Conservation (phyloP, 2,329 filamentous ascomycete species). For the Clonostachys solani region DNA sequence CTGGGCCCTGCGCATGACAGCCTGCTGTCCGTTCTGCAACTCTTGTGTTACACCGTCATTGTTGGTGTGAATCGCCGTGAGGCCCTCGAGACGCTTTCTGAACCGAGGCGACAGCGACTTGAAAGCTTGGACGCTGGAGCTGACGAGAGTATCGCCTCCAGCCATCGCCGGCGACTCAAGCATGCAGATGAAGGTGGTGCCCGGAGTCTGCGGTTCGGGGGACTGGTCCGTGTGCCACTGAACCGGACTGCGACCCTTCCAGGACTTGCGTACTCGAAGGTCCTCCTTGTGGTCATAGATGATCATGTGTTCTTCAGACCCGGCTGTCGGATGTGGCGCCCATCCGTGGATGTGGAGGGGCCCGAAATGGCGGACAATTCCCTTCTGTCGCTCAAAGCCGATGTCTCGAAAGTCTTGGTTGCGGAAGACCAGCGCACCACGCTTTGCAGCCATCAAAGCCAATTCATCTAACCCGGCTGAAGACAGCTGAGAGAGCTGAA, state of each 20-base stretch:
- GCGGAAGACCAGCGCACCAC: constrained; percentile 30
- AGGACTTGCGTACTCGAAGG: constrained; percentile 21
- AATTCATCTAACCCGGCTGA: constrained; percentile 34
- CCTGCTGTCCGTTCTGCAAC: not conserved
- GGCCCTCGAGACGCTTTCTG: constrained; percentile 69
- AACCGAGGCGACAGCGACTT: constrained; percentile 70
- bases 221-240: constrained; percentile 38
- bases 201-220: constrained; percentile 35
- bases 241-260: constrained; percentile 28
- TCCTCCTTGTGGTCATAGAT: constrained; percentile 1
- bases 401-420: constrained; percentile 28
- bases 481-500: constrained; percentile 31
- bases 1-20: not conserved
- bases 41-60: constrained; percentile 54
- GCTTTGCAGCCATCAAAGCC: constrained; percentile 32
- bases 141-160: constrained; percentile 75
- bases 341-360: constrained; percentile 72
- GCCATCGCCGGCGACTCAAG: constrained; percentile 22
- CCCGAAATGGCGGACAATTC: constrained; percentile 60
- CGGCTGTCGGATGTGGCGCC: constrained; percentile 22
- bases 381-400: constrained; percentile 30
- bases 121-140: constrained; percentile 72
- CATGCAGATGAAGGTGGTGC: constrained; percentile 31
- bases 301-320: constrained; percentile 12
- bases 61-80: constrained; percentile 73